Conservation (phyloP, 2,329 filamentous ascomycete genomes). For the Neophaeococcomyces aloes region DNA sequence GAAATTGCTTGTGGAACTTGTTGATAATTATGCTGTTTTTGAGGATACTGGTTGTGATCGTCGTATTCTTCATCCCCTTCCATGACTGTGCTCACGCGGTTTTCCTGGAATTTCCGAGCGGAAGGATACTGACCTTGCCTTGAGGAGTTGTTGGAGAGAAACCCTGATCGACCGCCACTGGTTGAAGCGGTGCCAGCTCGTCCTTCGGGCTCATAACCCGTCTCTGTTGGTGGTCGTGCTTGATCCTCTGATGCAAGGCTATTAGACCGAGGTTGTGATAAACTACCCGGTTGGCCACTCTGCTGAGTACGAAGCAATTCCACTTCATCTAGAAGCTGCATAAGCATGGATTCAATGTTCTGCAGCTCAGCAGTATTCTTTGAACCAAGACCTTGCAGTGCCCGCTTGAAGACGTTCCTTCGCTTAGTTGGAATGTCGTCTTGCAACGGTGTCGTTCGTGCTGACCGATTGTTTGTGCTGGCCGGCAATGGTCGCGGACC, state of each 20-base stretch:
- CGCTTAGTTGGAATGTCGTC: constrained; percentile 63
- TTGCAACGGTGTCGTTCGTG: constrained; percentile 39
- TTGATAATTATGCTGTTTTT: neutral
- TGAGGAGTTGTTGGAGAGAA: constrained; percentile 48
- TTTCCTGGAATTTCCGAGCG: constrained; percentile 51
- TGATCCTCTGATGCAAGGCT: constrained; percentile 61
- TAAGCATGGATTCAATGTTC: constrained; percentile 83
- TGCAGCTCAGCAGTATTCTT: constrained; percentile 80
- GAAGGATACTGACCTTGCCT: constrained; percentile 33
- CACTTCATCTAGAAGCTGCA: constrained; percentile 84
- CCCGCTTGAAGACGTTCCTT: constrained; percentile 85
- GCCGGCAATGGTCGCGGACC: constrained; percentile 74
- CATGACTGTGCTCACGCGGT: constrained; percentile 80
- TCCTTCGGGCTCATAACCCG: constrained; percentile 77
- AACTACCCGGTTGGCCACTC: constrained; percentile 24
- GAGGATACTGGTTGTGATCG: constrained; percentile 10
- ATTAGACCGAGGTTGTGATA: constrained; percentile 23
- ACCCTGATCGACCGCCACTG: constrained; percentile 56
- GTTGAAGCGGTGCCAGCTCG: constrained; percentile 65
- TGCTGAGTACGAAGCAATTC: constrained; percentile 62
- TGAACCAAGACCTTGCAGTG: constrained; percentile 78
- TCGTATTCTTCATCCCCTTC: constrained; percentile 64
- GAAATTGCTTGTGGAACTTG: constrained; percentile 12
- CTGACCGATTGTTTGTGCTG: constrained; percentile 47
- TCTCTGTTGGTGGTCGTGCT: constrained; percentile 55